These are phyloP conservation scores for Pythium phragmitis DNA, from an alignment of 352 stramenopile genomes.

Conservation along the genomic window DNA sequence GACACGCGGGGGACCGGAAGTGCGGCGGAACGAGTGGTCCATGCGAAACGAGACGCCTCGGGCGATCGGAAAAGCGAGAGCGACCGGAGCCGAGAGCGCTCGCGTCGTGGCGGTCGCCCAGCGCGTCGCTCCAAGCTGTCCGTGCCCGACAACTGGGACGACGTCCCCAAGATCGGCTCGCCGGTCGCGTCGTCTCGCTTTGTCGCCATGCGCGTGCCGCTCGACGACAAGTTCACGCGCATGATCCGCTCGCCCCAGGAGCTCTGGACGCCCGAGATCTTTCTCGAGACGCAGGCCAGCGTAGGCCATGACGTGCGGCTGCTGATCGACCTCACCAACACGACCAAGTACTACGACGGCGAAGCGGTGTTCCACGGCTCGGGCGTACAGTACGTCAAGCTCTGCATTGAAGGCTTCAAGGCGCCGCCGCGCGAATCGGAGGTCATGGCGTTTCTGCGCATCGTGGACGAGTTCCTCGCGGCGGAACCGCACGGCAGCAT, in stretches of 20 bases:
- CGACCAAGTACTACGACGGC: slow-evolving; percentile 82
- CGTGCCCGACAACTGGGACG: slow-evolving; percentile 79
- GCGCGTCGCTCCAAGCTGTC: slow-evolving; percentile 21
- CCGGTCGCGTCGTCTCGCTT: slow-evolving; percentile 56
- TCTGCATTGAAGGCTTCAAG: slow-evolving; percentile 75
- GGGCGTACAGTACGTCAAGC: slow-evolving; percentile 67
- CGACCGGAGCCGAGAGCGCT: neutral
- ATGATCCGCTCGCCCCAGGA: slow-evolving; percentile 39
- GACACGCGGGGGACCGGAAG: neutral
- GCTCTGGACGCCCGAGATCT: slow-evolving; percentile 55
- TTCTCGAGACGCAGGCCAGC: slow-evolving; percentile 46
- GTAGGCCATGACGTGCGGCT: slow-evolving; percentile 51
- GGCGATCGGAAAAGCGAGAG: neutral
- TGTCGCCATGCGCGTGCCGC: slow-evolving; percentile 64
- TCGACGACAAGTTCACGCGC: slow-evolving; percentile 64
- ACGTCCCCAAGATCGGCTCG: slow-evolving; percentile 74
- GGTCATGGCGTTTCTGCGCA: slow-evolving; percentile 54
- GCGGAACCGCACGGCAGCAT: slow-evolving; percentile 44
- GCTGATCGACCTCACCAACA: slow-evolving; percentile 84
- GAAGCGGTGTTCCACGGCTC: slow-evolving; percentile 43
- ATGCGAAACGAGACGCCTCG: neutral
- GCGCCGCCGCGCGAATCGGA: slow-evolving; percentile 45
- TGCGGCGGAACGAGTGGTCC: neutral
- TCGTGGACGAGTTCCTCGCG: slow-evolving; percentile 63
- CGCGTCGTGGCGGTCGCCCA: neutral